Base-by-base conservation (phyloP, 108 stramenopile species). In the Cyclotella baltica region DNA sequence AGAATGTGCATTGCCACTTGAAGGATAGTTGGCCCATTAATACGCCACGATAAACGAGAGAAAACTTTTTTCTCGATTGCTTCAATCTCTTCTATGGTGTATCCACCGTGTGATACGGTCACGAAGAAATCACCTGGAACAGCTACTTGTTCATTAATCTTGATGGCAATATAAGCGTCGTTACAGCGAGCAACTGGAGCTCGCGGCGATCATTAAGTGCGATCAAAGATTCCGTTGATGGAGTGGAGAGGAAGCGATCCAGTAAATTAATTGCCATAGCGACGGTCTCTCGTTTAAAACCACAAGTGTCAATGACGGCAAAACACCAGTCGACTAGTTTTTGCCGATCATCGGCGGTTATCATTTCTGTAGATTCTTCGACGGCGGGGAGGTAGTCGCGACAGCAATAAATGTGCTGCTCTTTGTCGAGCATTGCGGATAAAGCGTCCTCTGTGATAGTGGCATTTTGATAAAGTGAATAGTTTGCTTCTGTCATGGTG, bases 271-370 rank as follows among this genome's bases (percentile, higher is more conserved):
- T 75, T 33, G 89, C 85, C 29, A 85, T 67, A 23, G 85, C 84
- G n/a, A 86, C 86, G 27, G 87, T 90, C 58, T 90, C 87, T 15
- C 80, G 72, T 27, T 70, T 62, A 64, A 88, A 87, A 9, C 83
- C 46, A 62, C 76, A 85, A 31, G 59, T 77, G 47, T 85, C 83
- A 27, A 76, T 73, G 27, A 90, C 74, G 22, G 78, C 62, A 55
- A 73, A 79, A 65, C 86, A 87, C 89, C 89, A 90, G 28, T 86
- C 85, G 33, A 81, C 85, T 77, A 90, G 27, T 20, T 53, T 58
- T 34, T 19, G 67, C 33, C 75, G 75, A 62, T 61, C 67, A 22
- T 27, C 37, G 0, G 40, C 46, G 13, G 72, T 62, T 46, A 73
- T 28, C 6, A 61, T 31, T n/a, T 25, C 30, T 13, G 34, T 38